Conservation (phyloP, 1,284 basidiomycete species). For the Rhodotorula sp. region DNA sequence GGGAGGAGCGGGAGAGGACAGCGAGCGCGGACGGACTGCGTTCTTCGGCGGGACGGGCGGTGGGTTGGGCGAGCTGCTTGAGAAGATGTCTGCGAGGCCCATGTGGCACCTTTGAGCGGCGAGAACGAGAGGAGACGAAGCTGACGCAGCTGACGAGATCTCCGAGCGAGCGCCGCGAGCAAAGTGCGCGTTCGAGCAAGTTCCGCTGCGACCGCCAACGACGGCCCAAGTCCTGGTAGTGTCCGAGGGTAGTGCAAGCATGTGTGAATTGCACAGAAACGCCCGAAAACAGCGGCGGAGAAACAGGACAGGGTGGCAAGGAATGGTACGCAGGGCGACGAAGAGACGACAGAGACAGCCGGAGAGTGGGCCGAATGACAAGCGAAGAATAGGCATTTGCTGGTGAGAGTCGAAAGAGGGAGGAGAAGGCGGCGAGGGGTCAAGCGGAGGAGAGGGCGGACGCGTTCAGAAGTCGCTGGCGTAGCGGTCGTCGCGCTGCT, state of each 20-base stretch:
- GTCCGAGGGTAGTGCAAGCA: too few relatives aligned
- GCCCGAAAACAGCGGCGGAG: too few relatives aligned
- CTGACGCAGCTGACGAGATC: neutral
- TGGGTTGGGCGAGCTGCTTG: neutral
- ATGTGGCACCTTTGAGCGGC: neutral
- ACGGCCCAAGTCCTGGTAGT: too few relatives aligned
- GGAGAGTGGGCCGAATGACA: neutral
- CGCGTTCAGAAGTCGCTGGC: neutral
- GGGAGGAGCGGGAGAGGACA: neutral
- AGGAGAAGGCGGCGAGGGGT: neutral
- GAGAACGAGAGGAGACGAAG: neutral
- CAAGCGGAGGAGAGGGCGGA: neutral
- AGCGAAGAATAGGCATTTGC: neutral
- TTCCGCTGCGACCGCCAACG: too few relatives aligned
- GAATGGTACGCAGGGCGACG: neutral
- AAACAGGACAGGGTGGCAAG: too few relatives aligned
- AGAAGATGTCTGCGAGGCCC: neutral
- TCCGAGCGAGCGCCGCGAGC: neutral
- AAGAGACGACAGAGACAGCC: neutral
- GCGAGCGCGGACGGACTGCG: neutral
- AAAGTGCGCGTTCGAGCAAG: too few relatives aligned
- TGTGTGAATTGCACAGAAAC: too few relatives aligned
- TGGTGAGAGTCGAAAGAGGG: neutral
- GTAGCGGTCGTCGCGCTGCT: neutral
- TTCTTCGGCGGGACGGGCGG: constrained; percentile 3